Evolutionary conservation across 306 rosid species (phyloP).

Genomic region (Bauhinia variegata): DNA sequence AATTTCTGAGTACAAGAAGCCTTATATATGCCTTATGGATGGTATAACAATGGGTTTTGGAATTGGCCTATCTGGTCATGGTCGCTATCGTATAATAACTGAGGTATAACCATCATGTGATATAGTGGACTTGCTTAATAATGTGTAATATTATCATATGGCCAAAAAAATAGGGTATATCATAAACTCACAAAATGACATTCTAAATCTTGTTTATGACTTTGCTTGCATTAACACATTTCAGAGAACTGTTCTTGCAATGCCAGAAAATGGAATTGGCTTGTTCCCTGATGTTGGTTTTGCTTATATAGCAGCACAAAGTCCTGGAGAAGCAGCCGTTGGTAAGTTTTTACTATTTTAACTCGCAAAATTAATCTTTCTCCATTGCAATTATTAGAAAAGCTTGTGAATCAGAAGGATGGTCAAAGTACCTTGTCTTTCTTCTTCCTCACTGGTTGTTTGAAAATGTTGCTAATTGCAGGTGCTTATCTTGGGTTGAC

Average conservation of each 20-base stretch:
- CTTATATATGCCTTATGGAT: conserved; percentile 92
- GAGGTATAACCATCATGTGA: conserved; percentile 60
- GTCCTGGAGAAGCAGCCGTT: conserved; percentile 96
- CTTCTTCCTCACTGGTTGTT: conserved; percentile 20
- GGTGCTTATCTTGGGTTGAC: conserved; percentile 98
- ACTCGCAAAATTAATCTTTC: conserved; percentile 17
- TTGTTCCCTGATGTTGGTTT: conserved; percentile 97
- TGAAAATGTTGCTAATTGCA: conserved; percentile 39
- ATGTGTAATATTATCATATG: not conserved
- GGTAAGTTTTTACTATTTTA: conserved; percentile 54
- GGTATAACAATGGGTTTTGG: conserved; percentile 99
- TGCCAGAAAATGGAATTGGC: conserved; percentile 99
- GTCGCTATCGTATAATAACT: conserved; percentile 84
- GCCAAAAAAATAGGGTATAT: not conserved
- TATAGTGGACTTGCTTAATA: conserved; percentile 21
- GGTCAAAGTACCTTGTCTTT: conserved; percentile 23
- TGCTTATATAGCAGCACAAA: conserved; percentile 85
- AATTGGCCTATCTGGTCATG: conserved; percentile 95
- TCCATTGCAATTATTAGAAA: conserved; percentile 26
- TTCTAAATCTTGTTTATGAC: conserved; percentile 33
- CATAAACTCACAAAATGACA: conserved; percentile 2
- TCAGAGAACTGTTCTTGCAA: conserved; percentile 93
- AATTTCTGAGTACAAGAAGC: conserved; percentile 85
- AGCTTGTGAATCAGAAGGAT: conserved; percentile 19
- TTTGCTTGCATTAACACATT: conserved; percentile 28